Evolutionary conservation across 78 protist genomes (phyloP), one percentile per base, ranked within the genome.

Genomic region (Dictyostelium purpureum): DNA sequence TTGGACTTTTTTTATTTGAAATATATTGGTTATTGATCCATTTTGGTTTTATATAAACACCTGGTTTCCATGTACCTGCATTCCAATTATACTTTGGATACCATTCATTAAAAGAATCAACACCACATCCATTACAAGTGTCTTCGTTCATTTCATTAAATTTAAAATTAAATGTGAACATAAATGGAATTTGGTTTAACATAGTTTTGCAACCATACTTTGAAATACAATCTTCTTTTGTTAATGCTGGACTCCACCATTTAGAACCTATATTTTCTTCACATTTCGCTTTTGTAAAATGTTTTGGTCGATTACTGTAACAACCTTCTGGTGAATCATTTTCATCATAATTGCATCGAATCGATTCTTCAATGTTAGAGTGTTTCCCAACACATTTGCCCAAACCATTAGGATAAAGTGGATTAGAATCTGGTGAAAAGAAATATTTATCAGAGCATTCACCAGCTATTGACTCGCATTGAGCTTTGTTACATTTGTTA

Each of bases 281-380:
- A 12, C 16, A 6, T 19, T 63, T 63, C 42, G 63, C 37, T 42
- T 51, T 3, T 6, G 38, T 6, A 6, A 19, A 24, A 38, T 5
- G 31, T 31, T 63, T 7, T 31, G 16, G 38, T 31, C 31, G 16
- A 16, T n/a, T n/a, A n/a, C n/a, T n/a, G 28, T 33, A 26, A n/a
- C 87, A 78, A 28, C 87, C 87, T 47, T 33, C 42, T 57, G 87
- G 87, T 40, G 87, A 61, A 19, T 78, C 87, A 6, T 78, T 38
- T 54, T 78, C 70, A 0, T 45, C 59, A 31, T 16, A 19, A 33
- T 49, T 16, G 37, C 80, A 70, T 16, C 2, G 6, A 10, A 26
- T 6, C 51, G 21, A 0, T 37, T 11, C 33, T 9, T 16, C 21
- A 19, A 14, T 57, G 7, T 1, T 14, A 6, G 0, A 21, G 43